These are phyloP conservation scores for Chamaecrista fasciculata DNA, from an alignment of 306 rosid genomes.

Conservation along the genomic window DNA sequence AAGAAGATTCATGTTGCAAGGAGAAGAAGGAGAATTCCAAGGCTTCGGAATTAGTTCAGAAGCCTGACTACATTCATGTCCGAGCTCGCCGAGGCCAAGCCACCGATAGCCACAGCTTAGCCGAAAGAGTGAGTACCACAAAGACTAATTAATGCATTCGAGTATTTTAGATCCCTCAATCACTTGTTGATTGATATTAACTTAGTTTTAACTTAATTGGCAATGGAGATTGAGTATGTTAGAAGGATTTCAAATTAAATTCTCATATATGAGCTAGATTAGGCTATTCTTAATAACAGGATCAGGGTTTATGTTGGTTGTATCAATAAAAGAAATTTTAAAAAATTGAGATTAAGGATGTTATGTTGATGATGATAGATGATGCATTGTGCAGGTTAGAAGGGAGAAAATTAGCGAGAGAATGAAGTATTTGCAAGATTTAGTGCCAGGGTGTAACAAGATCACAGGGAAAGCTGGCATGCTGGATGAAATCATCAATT, in stretches of 20 bases:
- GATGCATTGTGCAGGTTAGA: neutral
- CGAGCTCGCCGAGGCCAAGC: conserved; percentile 96
- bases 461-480: conserved; percentile 13
- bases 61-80: conserved; percentile 86
- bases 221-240: too few species aligned
- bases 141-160: too few species aligned
- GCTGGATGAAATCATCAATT: conserved; percentile 38
- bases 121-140: conserved; percentile 79
- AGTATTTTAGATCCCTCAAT: too few species aligned
- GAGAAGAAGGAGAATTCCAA: conserved; percentile 78
- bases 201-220: too few species aligned
- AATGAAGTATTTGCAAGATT: conserved; percentile 5
- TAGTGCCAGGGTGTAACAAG: conserved; percentile 13
- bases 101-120: conserved; percentile 94
- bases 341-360: too few species aligned
- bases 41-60: conserved; percentile 73
- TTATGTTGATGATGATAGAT: too few species aligned
- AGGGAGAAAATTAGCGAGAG: conserved; percentile 17
- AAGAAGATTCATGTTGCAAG: conserved; percentile 62
- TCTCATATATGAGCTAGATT: too few species aligned
- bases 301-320: too few species aligned
- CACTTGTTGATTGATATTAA: too few species aligned
- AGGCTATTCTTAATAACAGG: too few species aligned
- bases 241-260: too few species aligned
- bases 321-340: too few species aligned